Percentiles rank a stretch among this genome's conserved stretches.
Evolutionary conservation across 1,284 basidiomycete genomes (phyloP).

Genomic region (Schizophyllum amplum): DNA sequence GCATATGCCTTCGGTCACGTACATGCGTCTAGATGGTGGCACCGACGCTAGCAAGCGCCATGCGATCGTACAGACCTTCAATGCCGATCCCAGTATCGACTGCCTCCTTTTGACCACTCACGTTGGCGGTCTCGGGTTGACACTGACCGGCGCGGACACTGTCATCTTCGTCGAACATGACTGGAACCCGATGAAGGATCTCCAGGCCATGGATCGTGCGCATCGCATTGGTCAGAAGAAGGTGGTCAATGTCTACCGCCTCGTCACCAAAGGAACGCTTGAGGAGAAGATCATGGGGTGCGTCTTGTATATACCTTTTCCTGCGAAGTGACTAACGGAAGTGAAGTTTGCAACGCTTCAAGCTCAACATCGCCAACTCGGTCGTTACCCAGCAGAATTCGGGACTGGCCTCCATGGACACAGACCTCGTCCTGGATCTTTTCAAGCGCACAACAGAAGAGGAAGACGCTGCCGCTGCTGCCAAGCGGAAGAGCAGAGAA

Average conservation of each 20-base stretch:
- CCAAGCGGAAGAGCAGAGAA: conserved; percentile 52
- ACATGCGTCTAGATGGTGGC: conserved; percentile 94
- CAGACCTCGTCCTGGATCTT: conserved; percentile 92
- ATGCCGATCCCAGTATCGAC: conserved; percentile 95
- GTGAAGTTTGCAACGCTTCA: conserved; percentile 89
- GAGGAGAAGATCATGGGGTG: conserved; percentile 99
- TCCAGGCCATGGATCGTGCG: conserved; percentile 99
- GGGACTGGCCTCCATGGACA: conserved; percentile 92
- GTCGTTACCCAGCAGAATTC: conserved; percentile 98
- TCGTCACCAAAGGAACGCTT: conserved; percentile 94
- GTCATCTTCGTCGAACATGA: conserved; percentile 99
- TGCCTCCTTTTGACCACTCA: conserved; percentile 94
- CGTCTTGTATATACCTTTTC: conserved; percentile 5
- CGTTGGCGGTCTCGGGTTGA: conserved; percentile 94
- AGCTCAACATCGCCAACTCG: conserved; percentile 95
- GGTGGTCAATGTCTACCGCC: conserved; percentile 96
- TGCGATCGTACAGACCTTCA: conserved; percentile 97
- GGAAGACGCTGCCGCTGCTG: conserved; percentile 47
- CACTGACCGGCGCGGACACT: conserved; percentile 96
- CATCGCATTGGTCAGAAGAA: conserved; percentile 98
- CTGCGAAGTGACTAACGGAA: neutral
- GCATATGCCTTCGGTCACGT: conserved; percentile 93
- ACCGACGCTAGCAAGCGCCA: conserved; percentile 89
- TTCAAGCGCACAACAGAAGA: conserved; percentile 81
- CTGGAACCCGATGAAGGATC: conserved; percentile 99